These are phyloP conservation scores for Phytophthora cryptogea DNA, from an alignment of 352 stramenopile species.

Conservation along the genomic window DNA sequence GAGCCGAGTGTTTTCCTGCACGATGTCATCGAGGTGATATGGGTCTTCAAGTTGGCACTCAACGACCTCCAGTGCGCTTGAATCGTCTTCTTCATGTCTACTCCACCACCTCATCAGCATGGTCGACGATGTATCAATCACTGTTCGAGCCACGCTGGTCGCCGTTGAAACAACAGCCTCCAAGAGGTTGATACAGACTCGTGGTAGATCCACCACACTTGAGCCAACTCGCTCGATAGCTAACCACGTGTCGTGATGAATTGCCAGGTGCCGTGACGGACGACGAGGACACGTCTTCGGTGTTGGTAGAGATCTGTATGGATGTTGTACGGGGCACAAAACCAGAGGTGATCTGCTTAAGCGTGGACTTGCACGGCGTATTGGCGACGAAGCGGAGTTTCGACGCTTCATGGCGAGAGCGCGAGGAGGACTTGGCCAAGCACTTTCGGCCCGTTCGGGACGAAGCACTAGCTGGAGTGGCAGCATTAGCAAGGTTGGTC, in stretches of 20 bases:
- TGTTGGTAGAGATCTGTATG: conserved; percentile 12
- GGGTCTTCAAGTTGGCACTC: conserved; percentile 5
- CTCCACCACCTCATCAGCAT: conserved; percentile 28
- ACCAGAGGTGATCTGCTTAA: conserved; percentile 8
- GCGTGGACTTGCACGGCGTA: conserved; percentile 12
- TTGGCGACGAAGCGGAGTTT: conserved; percentile 17
- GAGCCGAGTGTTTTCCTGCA: conserved; percentile 32
- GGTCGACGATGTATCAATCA: conserved; percentile 16
- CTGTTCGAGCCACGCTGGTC: conserved; percentile 5
- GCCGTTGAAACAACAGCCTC: conserved; percentile 21
- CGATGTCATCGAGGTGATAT: conserved; percentile 15
- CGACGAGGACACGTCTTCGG: conserved; percentile 22
- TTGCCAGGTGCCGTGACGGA: conserved; percentile 17
- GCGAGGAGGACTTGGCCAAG: conserved; percentile 28
- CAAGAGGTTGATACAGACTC: conserved; percentile 22
- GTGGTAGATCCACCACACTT: conserved; percentile 10
- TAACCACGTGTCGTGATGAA: conserved; percentile 13
- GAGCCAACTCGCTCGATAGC: conserved; percentile 2
- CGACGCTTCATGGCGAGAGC: conserved; percentile 20
- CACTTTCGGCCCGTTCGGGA: conserved; percentile 18
- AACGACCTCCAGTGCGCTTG: conserved; percentile 17
- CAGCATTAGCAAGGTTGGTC: conserved; percentile 18
- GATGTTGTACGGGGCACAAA: conserved; percentile 17
- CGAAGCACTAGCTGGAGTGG: conserved; percentile 27
- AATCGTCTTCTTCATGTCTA: conserved; percentile 8